Percentiles rank a stretch among this genome's conserved stretches.
These are phyloP conservation scores for Coleophoma crateriformis DNA, from an alignment of 2,329 filamentous ascomycete species.

Conservation along the genomic window DNA sequence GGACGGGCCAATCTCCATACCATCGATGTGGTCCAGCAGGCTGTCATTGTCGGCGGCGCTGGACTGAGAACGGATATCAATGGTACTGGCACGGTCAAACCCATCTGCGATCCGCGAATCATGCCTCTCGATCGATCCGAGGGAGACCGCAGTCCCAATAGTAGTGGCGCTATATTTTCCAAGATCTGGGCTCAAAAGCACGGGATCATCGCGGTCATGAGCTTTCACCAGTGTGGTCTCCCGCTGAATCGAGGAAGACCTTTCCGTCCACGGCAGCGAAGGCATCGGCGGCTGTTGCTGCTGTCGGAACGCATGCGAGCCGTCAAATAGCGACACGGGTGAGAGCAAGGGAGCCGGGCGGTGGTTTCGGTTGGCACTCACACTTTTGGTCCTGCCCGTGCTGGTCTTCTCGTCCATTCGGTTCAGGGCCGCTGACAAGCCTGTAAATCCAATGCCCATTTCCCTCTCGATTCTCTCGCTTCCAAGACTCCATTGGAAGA, in stretches of 20 bases:
- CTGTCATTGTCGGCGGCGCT: conserved; percentile 28
- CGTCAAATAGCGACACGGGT: not conserved
- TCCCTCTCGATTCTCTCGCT: conserved; percentile 51
- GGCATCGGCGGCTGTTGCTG: conserved; percentile 2
- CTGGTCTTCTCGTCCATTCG: conserved; percentile 29
- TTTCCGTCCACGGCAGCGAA: conserved; percentile 7
- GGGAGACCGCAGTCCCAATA: conserved; percentile 1
- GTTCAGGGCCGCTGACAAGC: conserved; percentile 59
- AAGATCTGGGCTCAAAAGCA: not conserved
- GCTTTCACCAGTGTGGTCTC: conserved; percentile 2
- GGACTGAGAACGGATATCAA: conserved; percentile 21
- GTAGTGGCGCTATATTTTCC: conserved; percentile 1
- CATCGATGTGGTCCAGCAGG: conserved; percentile 29
- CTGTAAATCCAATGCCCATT: conserved; percentile 62
- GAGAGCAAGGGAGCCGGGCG: not conserved
- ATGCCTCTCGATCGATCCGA: conserved; percentile 1
- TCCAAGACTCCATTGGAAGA: conserved; percentile 62
- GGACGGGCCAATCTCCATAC: conserved; percentile 33
- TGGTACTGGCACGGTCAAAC: conserved; percentile 12
- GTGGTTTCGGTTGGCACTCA: not conserved
- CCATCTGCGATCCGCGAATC: conserved; percentile 4
- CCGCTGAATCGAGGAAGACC: conserved; percentile 10
- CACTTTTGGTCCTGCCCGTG: conserved; percentile 1
- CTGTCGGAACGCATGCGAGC: conserved; percentile 8
- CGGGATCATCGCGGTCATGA: not conserved